A percentile compares a stretch with the other conserved stretches of the same genome.
These are phyloP conservation scores for Myxozyma monticola DNA, from an alignment of 805 yeast species.

Conservation along the genomic window DNA sequence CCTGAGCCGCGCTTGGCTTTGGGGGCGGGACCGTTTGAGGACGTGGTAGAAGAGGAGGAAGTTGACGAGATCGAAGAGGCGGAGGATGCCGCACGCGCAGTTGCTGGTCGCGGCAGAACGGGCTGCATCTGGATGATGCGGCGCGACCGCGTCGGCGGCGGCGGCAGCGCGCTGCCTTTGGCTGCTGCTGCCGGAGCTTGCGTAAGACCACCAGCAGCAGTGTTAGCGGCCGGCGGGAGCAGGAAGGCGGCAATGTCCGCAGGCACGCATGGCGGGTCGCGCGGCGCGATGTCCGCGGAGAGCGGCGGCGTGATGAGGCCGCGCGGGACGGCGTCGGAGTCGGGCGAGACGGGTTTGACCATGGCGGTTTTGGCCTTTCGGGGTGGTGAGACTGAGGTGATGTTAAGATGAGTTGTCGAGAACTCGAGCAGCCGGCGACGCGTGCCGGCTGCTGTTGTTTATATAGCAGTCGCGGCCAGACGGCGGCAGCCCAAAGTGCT, in stretches of 20 bases:
- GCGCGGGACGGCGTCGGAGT: no score
- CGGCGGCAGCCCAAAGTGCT: conserved; percentile 4
- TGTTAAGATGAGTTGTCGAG: no score
- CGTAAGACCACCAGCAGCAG: background rate
- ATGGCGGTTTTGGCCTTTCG: no score
- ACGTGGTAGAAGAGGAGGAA: background rate
- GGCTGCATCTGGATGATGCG: conserved; percentile 30
- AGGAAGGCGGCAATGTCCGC: conserved; percentile 16
- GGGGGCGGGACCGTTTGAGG: conserved; percentile 5
- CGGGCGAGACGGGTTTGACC: no score
- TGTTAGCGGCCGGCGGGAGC: conserved; percentile 21
- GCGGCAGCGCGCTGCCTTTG: conserved; percentile 21
- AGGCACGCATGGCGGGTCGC: conserved; percentile 16
- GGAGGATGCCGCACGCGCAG: conserved; percentile 1
- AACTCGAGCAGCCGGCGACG: no score
- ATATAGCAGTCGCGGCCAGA: background rate
- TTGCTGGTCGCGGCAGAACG: conserved; percentile 24
- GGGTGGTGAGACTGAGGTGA: no score
- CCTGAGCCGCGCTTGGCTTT: conserved; percentile 9
- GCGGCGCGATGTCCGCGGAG: conserved; percentile 26
- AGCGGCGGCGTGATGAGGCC: conserved; percentile 30
- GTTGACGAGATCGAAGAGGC: background rate
- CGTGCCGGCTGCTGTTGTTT: no score
- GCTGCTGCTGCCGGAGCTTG: background rate
- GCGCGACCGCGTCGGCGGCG: conserved; percentile 30